Conservation (phyloP, 163 green algal genomes). For the Chlorella variabilis region DNA sequence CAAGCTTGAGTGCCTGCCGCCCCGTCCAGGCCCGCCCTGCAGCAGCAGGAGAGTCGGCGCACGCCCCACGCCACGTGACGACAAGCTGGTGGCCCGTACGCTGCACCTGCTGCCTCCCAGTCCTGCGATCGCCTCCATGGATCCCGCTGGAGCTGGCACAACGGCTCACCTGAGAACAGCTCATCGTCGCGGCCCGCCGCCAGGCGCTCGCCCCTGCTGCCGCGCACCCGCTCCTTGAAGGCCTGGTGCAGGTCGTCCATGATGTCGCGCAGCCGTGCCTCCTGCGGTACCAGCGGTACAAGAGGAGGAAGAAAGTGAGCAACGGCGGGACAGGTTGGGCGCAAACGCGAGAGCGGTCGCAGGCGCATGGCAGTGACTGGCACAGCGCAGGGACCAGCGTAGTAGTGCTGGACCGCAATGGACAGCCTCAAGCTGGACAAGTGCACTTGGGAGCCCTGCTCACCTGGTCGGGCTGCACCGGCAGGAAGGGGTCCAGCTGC, state of each 20-base stretch:
- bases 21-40: constrained; percentile 54
- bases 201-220: constrained; percentile 37
- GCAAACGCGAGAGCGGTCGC: no score
- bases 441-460: no score
- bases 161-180: constrained; percentile 48
- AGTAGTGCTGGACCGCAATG: no score
- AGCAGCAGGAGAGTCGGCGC: background rate
- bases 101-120: no score
- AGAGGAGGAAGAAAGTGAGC: background rate
- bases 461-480: constrained; percentile 34
- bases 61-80: background rate
- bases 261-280: constrained; percentile 39
- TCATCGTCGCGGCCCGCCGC: constrained; percentile 30
- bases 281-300: constrained; percentile 20
- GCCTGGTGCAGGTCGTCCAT: constrained; percentile 47
- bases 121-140: background rate
- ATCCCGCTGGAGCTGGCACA: background rate
- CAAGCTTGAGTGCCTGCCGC: constrained; percentile 51
- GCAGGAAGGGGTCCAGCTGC: constrained; percentile 59
- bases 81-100: background rate
- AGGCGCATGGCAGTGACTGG: no score
- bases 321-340: no score
- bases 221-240: constrained; percentile 40
- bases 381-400: no score
- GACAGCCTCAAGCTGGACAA: no score